Evolutionary conservation across 345 rosid genomes (phyloP), one percentile per base, ranked within the genome.

Genomic region (Aurinia saxatilis): DNA sequence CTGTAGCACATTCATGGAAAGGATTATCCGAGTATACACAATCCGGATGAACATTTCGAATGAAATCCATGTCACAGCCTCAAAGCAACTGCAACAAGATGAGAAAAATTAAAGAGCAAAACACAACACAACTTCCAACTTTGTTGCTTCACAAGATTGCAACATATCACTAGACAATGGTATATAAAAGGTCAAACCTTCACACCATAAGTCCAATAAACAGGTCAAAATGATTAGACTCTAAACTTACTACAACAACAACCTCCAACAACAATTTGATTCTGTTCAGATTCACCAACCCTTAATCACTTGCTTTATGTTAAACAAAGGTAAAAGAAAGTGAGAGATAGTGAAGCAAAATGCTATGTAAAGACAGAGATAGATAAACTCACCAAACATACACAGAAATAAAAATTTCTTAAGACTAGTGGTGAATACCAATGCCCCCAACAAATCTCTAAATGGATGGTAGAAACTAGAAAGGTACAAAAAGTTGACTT

Each of bases 1-100:
- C 66, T 13, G 71, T 42, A 50, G 75, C 71, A 65, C 75, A 71
- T 58, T 71, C 75, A 44, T 71, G 75, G 15, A 64, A 71, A 50
- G 75, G 75, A 50, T 71, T 71, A 7, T 40, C 70, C 7, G 61
- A 16, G 37, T 71, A 71, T n/a, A 51, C 56, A 4, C 75, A 71
- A 57, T 71, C 75, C 42, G 75, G 71, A 65, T 71, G 75, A 35
- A 62, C 49, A 10, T 44, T 52, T 35, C 54, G 12, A 51, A 50
- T 65, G 50, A 50, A 17, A 1, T 71, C 62, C 75, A 71, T 71
- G 19, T 29, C 39, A 46, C 38, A 58, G 36, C 60, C 60, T 41
- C 60, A n/a, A n/a, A 7, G 0, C 4, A 29, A 17, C 36, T 36
- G 48, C 38, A 41, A 25, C 31, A 34, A 15, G 42, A 33, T 1